Percentiles rank a stretch among this genome's conserved stretches.
phyloP scores from a whole-genome alignment of 352 stramenopile genomes.

The Thraustochytrium sp. region DNA sequence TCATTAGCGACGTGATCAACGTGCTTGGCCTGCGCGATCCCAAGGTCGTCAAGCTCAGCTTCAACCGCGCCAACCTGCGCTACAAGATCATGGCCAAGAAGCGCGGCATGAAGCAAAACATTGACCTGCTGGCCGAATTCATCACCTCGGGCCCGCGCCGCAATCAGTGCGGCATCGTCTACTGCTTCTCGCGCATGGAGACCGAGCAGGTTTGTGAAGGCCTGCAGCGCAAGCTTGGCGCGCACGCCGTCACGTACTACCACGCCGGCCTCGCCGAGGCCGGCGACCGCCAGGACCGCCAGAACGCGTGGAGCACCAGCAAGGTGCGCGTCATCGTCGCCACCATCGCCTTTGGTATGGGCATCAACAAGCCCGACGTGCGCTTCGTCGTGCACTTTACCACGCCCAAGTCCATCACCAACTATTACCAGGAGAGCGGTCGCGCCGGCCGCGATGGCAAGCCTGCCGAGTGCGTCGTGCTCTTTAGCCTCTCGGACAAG shows the following conservation, averaged over 20 bases:
- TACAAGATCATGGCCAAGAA: conserved; percentile 73
- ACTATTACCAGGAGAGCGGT: conserved; percentile 96
- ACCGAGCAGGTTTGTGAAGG: conserved; percentile 63
- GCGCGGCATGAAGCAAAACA: conserved; percentile 51
- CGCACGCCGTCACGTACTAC: conserved; percentile 47
- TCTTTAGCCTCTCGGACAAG: conserved; percentile 72
- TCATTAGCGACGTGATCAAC: conserved; percentile 72
- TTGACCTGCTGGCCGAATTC: conserved; percentile 48
- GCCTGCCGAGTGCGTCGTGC: conserved; percentile 70
- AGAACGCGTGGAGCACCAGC: conserved; percentile 51
- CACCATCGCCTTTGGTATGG: conserved; percentile 97
- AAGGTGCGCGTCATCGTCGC: conserved; percentile 74
- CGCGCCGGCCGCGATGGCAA: conserved; percentile 87
- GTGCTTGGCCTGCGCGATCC: conserved; percentile 61
- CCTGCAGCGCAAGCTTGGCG: conserved; percentile 50
- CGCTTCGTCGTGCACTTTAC: conserved; percentile 96
- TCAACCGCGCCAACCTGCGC: conserved; percentile 77
- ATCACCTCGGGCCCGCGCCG: not conserved
- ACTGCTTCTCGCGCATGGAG: conserved; percentile 75
- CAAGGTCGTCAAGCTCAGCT: conserved; percentile 58
- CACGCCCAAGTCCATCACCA: conserved; percentile 95
- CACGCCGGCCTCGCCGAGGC: conserved; percentile 46
- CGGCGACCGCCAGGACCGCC: conserved; percentile 31
- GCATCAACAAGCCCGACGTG: conserved; percentile 97
- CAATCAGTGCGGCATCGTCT: conserved; percentile 67